Evolutionary conservation across 306 rosid genomes (phyloP).

Genomic region (Trifolium fragiferum): DNA sequence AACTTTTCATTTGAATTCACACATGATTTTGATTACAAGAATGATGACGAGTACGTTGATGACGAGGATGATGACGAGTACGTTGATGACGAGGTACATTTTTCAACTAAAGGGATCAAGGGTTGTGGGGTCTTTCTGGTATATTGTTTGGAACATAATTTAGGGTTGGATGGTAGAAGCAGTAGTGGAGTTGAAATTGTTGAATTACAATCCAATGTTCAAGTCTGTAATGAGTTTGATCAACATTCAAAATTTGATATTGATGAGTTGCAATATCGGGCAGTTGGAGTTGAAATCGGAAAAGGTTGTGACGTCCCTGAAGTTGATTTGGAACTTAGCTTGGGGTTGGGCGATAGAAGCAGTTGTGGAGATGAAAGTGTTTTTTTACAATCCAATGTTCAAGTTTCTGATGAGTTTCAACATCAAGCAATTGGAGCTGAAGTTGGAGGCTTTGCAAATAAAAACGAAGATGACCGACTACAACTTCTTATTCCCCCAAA

Average conservation of each 20-base stretch:
- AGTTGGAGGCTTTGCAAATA: not conserved
- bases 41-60: not conserved
- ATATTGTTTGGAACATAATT: not conserved
- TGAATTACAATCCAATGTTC: not conserved
- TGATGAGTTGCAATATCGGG: not conserved
- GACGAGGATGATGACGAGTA: not conserved
- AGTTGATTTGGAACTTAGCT: too few relatives aligned
- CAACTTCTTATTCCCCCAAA: not conserved
- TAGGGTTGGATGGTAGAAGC: not conserved
- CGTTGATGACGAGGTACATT: not conserved
- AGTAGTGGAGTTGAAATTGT: not conserved
- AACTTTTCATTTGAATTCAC: not conserved
- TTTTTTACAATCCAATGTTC: too few relatives aligned
- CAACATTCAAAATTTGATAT: not conserved
- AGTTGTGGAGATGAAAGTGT: too few relatives aligned
- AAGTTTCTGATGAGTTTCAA: not conserved
- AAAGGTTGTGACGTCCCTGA: too few relatives aligned
- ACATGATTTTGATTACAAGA: too few relatives aligned
- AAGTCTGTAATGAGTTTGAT: not conserved
- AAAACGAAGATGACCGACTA: not conserved
- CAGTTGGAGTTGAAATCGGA: too few relatives aligned
- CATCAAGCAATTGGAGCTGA: not conserved
- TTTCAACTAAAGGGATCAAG: not conserved
- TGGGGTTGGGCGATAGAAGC: too few relatives aligned
- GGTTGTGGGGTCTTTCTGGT: conserved; percentile 18